These are phyloP conservation scores for Earliella scabrosa DNA, from an alignment of 1,284 basidiomycete genomes.

Conservation along the genomic window DNA sequence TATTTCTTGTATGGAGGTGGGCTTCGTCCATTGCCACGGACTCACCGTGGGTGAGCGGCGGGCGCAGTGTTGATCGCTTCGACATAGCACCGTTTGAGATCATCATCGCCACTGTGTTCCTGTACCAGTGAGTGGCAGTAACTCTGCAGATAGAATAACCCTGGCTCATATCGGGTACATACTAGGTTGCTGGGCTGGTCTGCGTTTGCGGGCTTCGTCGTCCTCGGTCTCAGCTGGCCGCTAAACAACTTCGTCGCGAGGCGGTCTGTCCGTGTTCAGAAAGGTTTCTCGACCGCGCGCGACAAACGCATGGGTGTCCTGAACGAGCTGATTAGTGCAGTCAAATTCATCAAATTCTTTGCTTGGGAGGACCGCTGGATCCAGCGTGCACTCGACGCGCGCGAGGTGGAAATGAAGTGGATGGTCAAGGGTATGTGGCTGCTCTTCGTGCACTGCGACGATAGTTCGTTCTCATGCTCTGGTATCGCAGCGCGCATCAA, in stretches of 20 bases:
- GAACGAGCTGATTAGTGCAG: slow-evolving; percentile 83
- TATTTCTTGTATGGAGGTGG: slow-evolving; percentile 71
- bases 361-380: slow-evolving; percentile 85
- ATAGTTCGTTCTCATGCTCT: neutral
- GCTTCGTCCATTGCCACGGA: slow-evolving; percentile 17
- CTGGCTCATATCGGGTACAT: slow-evolving; percentile 10
- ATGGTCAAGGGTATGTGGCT: slow-evolving; percentile 60
- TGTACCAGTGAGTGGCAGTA: slow-evolving; percentile 60
- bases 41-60: neutral
- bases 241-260: slow-evolving; percentile 69
- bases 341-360: slow-evolving; percentile 89
- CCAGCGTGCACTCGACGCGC: slow-evolving; percentile 55
- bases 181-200: slow-evolving; percentile 81
- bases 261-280: slow-evolving; percentile 72
- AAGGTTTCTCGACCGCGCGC: slow-evolving; percentile 71
- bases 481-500: slow-evolving; percentile 59
- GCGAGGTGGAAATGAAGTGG: slow-evolving; percentile 70
- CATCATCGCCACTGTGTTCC: slow-evolving; percentile 72
- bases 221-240: slow-evolving; percentile 77
- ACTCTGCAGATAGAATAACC: neutral
- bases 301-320: slow-evolving; percentile 88
- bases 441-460: neutral
- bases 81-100: slow-evolving; percentile 77
- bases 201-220: slow-evolving; percentile 84
- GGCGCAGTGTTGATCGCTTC: neutral